These are phyloP conservation scores for Salix purpurea DNA, from an alignment of 345 rosid genomes.

Conservation along the genomic window DNA sequence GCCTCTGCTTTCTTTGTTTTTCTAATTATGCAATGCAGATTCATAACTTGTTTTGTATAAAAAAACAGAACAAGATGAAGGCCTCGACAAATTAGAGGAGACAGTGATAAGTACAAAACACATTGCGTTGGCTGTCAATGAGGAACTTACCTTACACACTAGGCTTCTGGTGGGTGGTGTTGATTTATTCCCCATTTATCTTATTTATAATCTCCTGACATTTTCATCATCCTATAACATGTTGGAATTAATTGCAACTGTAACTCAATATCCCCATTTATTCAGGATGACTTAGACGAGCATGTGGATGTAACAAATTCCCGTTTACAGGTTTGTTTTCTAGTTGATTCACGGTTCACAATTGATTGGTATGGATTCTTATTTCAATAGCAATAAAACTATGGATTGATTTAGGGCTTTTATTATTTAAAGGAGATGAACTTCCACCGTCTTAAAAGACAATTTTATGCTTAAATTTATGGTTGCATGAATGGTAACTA, in stretches of 20 bases:
- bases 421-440: neutral
- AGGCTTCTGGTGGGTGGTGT: conserved; percentile 67
- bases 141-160: conserved; percentile 81
- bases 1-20: neutral
- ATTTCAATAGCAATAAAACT: neutral
- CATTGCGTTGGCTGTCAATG: conserved; percentile 81
- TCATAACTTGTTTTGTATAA: neutral
- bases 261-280: neutral
- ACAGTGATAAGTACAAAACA: conserved; percentile 86
- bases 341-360: neutral
- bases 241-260: neutral
- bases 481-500: neutral
- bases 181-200: neutral
- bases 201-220: neutral
- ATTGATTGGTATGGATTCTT: neutral
- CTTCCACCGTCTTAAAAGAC: neutral
- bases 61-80: conserved; percentile 94
- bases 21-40: neutral
- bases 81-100: conserved; percentile 85
- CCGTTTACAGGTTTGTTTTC: conserved; percentile 56
- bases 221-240: neutral
- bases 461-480: neutral
- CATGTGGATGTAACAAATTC: conserved; percentile 91
- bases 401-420: neutral
- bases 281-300: conserved; percentile 87